phyloP scores from a whole-genome alignment of 1,139 yeast species.

The Sugiyamaella novakii region DNA sequence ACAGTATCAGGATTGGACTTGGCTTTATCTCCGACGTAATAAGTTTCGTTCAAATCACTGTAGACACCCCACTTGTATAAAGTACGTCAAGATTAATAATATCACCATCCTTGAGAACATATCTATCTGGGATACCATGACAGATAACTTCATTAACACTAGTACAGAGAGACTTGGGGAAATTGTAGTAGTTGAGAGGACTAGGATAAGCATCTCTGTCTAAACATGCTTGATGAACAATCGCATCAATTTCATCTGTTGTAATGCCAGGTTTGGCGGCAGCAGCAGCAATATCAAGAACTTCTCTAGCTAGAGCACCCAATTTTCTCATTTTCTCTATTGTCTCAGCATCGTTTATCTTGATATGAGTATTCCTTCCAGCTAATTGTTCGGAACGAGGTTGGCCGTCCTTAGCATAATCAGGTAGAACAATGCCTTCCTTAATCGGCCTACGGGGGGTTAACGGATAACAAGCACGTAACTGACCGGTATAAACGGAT shows the following conservation, averaged over 20 bases:
- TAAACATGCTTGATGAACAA: constrained; percentile 85
- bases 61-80: constrained; percentile 86
- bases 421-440: constrained; percentile 72
- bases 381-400: constrained; percentile 77
- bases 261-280: constrained; percentile 85
- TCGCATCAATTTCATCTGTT: constrained; percentile 86
- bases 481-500: constrained; percentile 68
- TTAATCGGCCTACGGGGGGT: constrained; percentile 72
- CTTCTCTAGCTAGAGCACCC: constrained; percentile 77
- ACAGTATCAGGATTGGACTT: constrained; percentile 72
- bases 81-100: constrained; percentile 89
- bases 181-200: constrained; percentile 91
- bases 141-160: constrained; percentile 94
- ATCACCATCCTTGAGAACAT: constrained; percentile 87
- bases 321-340: constrained; percentile 74
- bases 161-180: constrained; percentile 91
- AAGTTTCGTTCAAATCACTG: constrained; percentile 94
- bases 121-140: constrained; percentile 95
- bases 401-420: constrained; percentile 78
- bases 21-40: constrained; percentile 93
- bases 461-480: constrained; percentile 82
- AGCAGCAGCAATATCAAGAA: constrained; percentile 83
- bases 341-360: constrained; percentile 62
- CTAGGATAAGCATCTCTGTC: constrained; percentile 93
- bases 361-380: constrained; percentile 61